phyloP scores from a whole-genome alignment of 1,139 yeast species.

The Tardiomyces digboiensis region DNA sequence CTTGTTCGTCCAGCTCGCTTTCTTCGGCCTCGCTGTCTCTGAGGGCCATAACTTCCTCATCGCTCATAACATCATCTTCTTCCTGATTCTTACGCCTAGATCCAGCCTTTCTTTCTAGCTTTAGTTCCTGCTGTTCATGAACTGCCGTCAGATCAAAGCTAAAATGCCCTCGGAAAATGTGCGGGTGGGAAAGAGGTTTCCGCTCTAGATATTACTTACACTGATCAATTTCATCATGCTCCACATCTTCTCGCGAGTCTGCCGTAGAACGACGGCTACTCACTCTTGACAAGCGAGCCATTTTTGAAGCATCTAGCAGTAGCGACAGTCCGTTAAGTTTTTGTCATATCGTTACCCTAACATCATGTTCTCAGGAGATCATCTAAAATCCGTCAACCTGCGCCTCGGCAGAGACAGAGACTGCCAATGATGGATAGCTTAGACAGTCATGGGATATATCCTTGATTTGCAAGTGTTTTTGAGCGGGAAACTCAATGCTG shows the following conservation, averaged over 20 bases:
- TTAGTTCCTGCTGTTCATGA: neutral
- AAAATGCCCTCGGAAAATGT: too few species aligned
- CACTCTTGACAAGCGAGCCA: neutral
- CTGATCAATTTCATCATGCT: neutral
- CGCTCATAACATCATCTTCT: constrained; percentile 16
- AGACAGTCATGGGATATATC: too few species aligned
- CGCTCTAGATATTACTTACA: neutral
- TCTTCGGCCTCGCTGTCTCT: constrained; percentile 19
- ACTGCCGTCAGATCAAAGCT: neutral
- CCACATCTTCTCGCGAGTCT: neutral
- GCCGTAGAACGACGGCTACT: neutral
- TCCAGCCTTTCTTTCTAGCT: neutral
- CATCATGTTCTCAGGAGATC: too few species aligned
- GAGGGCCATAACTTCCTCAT: constrained; percentile 18
- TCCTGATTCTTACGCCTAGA: neutral
- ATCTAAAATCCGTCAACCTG: too few species aligned
- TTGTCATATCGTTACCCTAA: too few species aligned
- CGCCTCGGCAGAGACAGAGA: too few species aligned
- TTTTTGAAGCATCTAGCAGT: too few species aligned
- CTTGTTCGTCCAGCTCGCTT: constrained; percentile 12
- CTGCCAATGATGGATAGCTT: too few species aligned
- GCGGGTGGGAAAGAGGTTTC: too few species aligned
- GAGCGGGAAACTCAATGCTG: too few species aligned
- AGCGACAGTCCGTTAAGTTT: too few species aligned
- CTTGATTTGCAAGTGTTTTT: too few species aligned